A percentile compares a stretch with the other conserved stretches of the same genome.
phyloP scores from a whole-genome alignment of 768 basidiomycete species.

The Tricholoma flavovirens region DNA sequence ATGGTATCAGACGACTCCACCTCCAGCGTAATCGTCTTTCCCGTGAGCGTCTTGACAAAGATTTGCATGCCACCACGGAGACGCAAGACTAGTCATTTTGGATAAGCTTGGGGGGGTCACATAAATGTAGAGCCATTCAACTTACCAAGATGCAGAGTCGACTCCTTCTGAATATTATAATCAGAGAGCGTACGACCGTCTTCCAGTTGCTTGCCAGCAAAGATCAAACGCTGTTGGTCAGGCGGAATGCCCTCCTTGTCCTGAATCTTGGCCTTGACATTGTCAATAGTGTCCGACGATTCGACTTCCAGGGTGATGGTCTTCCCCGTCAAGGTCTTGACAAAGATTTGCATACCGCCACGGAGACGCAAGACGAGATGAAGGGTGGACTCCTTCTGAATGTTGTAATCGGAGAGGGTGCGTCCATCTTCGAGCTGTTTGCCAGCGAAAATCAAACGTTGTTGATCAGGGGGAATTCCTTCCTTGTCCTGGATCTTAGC shows the following conservation, averaged over 20 bases:
- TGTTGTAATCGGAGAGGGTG: conserved; percentile 34
- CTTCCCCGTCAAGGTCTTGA: conserved; percentile 18
- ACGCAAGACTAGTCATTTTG: conserved; percentile 19
- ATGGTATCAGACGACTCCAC: conserved; percentile 17
- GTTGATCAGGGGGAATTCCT: conserved; percentile 18
- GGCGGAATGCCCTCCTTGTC: conserved; percentile 19
- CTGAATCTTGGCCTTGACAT: conserved; percentile 18
- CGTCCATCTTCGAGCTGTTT: conserved; percentile 35
- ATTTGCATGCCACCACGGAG: conserved; percentile 33
- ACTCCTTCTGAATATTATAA: conserved; percentile 20
- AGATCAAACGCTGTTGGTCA: conserved; percentile 18
- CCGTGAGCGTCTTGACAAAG: conserved; percentile 73
- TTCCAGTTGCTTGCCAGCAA: conserved; percentile 18
- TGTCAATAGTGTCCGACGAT: conserved; percentile 18
- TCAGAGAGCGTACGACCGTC: conserved; percentile 19
- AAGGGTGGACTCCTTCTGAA: conserved; percentile 58
- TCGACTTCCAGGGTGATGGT: conserved; percentile 19
- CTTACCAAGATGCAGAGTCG: conserved; percentile 15
- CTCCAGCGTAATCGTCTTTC: conserved; percentile 15
- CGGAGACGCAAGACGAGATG: conserved; percentile 36
- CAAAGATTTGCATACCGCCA: conserved; percentile 25
- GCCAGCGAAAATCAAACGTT: conserved; percentile 20
- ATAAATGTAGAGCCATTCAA: background rate
- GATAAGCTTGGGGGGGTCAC: background rate
- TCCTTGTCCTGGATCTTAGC: conserved; percentile 20